Base-by-base conservation (phyloP, 2,329 filamentous ascomycete genomes). In the Ophiosphaerella narmari region DNA sequence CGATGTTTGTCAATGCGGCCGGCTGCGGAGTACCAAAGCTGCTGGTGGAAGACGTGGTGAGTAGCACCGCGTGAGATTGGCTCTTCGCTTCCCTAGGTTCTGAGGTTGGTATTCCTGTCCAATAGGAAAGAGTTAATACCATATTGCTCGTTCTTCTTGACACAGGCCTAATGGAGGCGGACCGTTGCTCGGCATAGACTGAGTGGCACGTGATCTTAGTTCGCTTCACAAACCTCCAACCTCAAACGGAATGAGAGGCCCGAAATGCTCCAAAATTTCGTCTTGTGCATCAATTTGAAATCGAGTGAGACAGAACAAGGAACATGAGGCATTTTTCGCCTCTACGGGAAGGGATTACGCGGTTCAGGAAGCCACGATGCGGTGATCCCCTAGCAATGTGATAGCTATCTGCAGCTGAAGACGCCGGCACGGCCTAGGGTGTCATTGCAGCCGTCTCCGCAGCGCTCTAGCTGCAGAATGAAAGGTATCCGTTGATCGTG, bases 331-430 rank as follows among this genome's bases (percentile, higher is more conserved):
- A 74, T 71, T 73, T 71, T 70, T 57, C 58, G 58, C 62, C 43
- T 62, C 53, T 55, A 61, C 47, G 55, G 62, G 63, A 73, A 68
- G 65, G 69, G 64, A 74, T 74, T 73, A 75, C 72, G 74, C 71
- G 70, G 73, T 74, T 59, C 62, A 69, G 51, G 67, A 70, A 74
- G 75, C 76, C 75, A 79, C 76, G 71, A 74, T 58, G 60, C 62
- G 60, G 65, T 67, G 63, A 71, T 69, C 70, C 62, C 67, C 66
- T 71, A 70, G 67, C 60, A 70, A 68, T 73, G 71, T 74, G 72
- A 73, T 74, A 71, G 67, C 63, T 67, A 54, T 71, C 66, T 75
- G 74, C 74, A 73, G 68, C 68, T 73, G 68, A 68, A 70, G 49
- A 67, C 68, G 67, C 67, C 72, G 64, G 72, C 65, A 73, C 66